A percentile compares a stretch with the other conserved stretches of the same genome.
Conservation (phyloP, 2,329 filamentous ascomycete species). For the Fusarium ramigenum region DNA sequence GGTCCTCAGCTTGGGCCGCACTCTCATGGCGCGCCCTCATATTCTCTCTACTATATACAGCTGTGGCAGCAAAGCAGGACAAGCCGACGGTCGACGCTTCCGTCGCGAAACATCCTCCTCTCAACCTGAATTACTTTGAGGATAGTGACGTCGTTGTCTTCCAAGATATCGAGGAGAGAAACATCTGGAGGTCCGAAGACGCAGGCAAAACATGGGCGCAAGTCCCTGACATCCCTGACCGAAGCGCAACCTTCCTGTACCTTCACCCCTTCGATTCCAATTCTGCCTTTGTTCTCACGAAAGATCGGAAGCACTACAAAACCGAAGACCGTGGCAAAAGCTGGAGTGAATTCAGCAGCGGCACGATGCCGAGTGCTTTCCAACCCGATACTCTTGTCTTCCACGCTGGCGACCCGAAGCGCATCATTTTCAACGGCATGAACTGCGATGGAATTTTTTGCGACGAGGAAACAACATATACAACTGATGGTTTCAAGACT, state of each 20-base stretch:
- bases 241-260: conserved; percentile 69
- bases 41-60: conserved; percentile 56
- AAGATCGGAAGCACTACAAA: conserved; percentile 77
- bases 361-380: conserved; percentile 64
- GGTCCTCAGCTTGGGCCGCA: conserved; percentile 59
- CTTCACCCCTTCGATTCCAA: conserved; percentile 82
- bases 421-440: conserved; percentile 85
- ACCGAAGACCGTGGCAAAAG: conserved; percentile 84
- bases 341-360: conserved; percentile 79
- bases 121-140: conserved; percentile 87
- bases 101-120: conserved; percentile 72
- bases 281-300: conserved; percentile 82
- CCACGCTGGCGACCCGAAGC: conserved; percentile 83
- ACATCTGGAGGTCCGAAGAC: conserved; percentile 81
- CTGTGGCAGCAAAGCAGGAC: conserved; percentile 66
- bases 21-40: conserved; percentile 61
- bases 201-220: conserved; percentile 81
- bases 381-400: conserved; percentile 70
- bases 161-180: conserved; percentile 70
- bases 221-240: conserved; percentile 71
- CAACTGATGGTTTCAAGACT: conserved; percentile 83
- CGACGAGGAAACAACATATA: conserved; percentile 75
- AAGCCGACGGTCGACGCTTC: conserved; percentile 72
- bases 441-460: conserved; percentile 73
- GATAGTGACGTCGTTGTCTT: conserved; percentile 85